Evolutionary conservation across 1,284 basidiomycete genomes (phyloP).

Genomic region (Naganishia sp.): DNA sequence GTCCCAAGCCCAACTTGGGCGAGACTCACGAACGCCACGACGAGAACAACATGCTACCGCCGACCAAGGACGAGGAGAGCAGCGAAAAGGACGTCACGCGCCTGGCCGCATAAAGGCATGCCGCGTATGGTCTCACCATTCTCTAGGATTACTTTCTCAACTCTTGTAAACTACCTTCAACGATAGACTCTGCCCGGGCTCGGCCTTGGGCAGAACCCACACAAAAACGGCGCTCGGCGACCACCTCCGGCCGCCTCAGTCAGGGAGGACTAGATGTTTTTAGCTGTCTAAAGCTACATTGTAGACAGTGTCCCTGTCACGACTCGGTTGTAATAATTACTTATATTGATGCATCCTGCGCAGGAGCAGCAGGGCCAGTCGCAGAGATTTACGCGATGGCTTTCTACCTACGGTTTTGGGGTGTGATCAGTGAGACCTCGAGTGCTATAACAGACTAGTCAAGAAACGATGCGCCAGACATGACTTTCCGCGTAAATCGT

Average conservation of each 20-base stretch:
- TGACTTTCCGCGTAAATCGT: too few species aligned
- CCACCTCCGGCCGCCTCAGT: neutral
- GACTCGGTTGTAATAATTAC: slow-evolving; percentile 17
- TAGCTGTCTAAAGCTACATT: slow-evolving; percentile 13
- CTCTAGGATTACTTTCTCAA: neutral
- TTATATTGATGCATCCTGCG: too few species aligned
- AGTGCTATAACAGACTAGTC: too few species aligned
- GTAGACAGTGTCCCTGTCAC: slow-evolving; percentile 19
- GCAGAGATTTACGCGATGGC: too few species aligned
- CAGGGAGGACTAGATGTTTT: neutral
- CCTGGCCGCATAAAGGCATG: neutral
- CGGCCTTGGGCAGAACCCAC: neutral
- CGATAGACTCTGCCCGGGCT: slow-evolving; percentile 4
- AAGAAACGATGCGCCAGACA: too few species aligned
- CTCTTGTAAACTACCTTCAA: slow-evolving; percentile 24
- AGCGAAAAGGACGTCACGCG: slow-evolving; percentile 21
- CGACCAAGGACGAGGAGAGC: slow-evolving; percentile 16
- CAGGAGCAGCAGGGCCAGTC: too few species aligned
- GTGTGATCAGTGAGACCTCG: too few species aligned
- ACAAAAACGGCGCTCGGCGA: neutral
- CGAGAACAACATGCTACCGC: slow-evolving; percentile 30
- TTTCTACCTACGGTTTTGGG: too few species aligned
- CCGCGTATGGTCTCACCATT: neutral
- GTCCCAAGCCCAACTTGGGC: slow-evolving; percentile 42
- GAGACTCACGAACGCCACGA: slow-evolving; percentile 27